These are phyloP conservation scores for Raffaelea ambrosiae DNA, from an alignment of 2,329 filamentous ascomycete genomes.

Conservation along the genomic window DNA sequence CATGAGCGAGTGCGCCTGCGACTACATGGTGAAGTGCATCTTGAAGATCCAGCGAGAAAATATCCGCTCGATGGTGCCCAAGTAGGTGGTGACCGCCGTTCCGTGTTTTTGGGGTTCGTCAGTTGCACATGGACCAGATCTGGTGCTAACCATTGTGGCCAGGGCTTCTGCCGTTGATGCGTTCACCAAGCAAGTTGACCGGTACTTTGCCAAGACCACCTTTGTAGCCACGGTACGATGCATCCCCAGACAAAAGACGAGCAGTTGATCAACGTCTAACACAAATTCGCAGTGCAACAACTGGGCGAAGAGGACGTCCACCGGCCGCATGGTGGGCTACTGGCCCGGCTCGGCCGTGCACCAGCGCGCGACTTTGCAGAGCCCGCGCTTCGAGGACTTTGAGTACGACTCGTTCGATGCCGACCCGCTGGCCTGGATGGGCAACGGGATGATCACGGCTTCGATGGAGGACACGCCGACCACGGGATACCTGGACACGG, in stretches of 20 bases:
- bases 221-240: no score
- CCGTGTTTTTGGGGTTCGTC: no score
- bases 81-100: no score
- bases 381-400: conserved; percentile 9
- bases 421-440: conserved; percentile 5
- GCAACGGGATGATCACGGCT: conserved; percentile 1
- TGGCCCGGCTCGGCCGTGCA: conserved; percentile 5
- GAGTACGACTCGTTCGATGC: neutral
- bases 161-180: neutral
- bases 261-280: no score
- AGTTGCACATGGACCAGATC: no score
- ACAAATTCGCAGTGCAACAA: no score
- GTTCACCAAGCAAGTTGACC: no score
- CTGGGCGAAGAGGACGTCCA: no score
- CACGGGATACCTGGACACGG: conserved; percentile 1
- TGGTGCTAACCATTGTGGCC: no score
- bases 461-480: conserved; percentile 4
- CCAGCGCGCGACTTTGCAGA: conserved; percentile 2
- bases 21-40: conserved; percentile 6
- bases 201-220: no score
- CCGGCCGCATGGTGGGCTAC: conserved; percentile 2
- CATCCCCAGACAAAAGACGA: no score
- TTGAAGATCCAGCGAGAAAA: conserved; percentile 5
- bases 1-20: conserved; percentile 1
- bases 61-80: conserved; percentile 1